phyloP scores from a whole-genome alignment of 1,284 basidiomycete genomes.

The Cutaneotrichosporon sp. region DNA sequence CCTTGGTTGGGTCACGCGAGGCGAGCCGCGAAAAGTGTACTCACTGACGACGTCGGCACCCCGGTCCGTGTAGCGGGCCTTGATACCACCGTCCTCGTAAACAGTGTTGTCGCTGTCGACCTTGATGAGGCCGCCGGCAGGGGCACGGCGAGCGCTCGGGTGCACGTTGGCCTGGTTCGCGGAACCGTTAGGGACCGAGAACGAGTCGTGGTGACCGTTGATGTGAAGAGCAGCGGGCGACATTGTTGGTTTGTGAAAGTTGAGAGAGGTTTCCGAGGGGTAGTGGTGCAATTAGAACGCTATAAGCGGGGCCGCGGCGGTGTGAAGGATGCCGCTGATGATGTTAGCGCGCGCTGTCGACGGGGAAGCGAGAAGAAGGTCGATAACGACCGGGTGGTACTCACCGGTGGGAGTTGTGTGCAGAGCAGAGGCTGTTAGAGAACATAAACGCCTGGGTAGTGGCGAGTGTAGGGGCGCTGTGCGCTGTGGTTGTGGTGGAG shows the following conservation, averaged over 20 bases:
- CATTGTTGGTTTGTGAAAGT: slow-evolving; percentile 37
- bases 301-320: slow-evolving; percentile 51
- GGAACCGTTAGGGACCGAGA: slow-evolving; percentile 63
- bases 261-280: slow-evolving; percentile 17
- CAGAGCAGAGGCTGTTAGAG: slow-evolving; percentile 49
- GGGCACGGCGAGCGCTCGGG: slow-evolving; percentile 78
- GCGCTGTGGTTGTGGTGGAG: slow-evolving; percentile 11
- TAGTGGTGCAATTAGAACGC: slow-evolving; percentile 31
- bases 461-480: slow-evolving; percentile 7
- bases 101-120: slow-evolving; percentile 80
- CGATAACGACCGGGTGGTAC: slow-evolving; percentile 13
- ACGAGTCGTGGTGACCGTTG: slow-evolving; percentile 46
- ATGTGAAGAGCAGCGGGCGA: slow-evolving; percentile 50
- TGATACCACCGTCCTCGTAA: slow-evolving; percentile 78
- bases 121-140: slow-evolving; percentile 62
- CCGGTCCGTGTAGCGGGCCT: slow-evolving; percentile 79
- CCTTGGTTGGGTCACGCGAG: too few species aligned
- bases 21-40: slow-evolving; percentile 28
- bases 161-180: slow-evolving; percentile 69
- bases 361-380: not conserved
- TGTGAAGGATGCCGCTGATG: slow-evolving; percentile 54
- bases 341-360: slow-evolving; percentile 50
- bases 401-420: slow-evolving; percentile 51
- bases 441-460: slow-evolving; percentile 41
- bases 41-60: slow-evolving; percentile 66